Conservation (phyloP, 768 basidiomycete species). For the Lanmaoa rubissima region DNA sequence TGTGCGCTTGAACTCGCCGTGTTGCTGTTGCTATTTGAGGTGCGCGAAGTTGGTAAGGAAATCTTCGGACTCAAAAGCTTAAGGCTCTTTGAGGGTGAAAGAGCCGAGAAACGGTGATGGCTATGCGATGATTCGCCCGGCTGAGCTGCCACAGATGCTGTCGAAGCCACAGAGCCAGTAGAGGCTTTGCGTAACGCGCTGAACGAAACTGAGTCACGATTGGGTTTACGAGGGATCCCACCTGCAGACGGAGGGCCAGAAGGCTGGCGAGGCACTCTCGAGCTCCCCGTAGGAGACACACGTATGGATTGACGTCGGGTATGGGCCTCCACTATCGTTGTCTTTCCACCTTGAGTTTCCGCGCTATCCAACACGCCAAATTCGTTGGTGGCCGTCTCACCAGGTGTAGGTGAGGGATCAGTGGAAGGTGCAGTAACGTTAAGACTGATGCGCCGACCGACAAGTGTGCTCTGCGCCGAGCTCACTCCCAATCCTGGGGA, state of each 20-base stretch:
- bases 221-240: slow-evolving; percentile 60
- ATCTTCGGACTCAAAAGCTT: slow-evolving; percentile 82
- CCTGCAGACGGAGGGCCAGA: slow-evolving; percentile 45
- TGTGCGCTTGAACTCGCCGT: slow-evolving; percentile 43
- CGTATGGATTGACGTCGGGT: slow-evolving; percentile 57
- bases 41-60: slow-evolving; percentile 55
- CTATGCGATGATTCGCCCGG: slow-evolving; percentile 39
- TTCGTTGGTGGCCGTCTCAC: slow-evolving; percentile 55
- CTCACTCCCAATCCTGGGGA: slow-evolving; percentile 71
- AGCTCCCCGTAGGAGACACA: slow-evolving; percentile 58
- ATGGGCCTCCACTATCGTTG: slow-evolving; percentile 31
- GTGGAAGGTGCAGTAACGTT: slow-evolving; percentile 56
- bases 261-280: slow-evolving; percentile 67
- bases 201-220: slow-evolving; percentile 79
- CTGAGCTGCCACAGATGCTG: slow-evolving; percentile 51
- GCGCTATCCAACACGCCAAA: slow-evolving; percentile 77
- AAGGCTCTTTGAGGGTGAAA: slow-evolving; percentile 82
- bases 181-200: slow-evolving; percentile 79
- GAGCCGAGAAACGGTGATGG: slow-evolving; percentile 72
- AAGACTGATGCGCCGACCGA: slow-evolving; percentile 65
- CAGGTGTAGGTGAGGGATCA: slow-evolving; percentile 60
- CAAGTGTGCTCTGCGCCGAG: slow-evolving; percentile 45
- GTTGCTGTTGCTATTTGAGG: slow-evolving; percentile 41
- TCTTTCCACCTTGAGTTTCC: slow-evolving; percentile 47
- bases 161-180: slow-evolving; percentile 73